Evolutionary conservation across 1,284 basidiomycete species (phyloP), one percentile per base, ranked within the genome.

Genomic region (Takashimella tepidaria): DNA sequence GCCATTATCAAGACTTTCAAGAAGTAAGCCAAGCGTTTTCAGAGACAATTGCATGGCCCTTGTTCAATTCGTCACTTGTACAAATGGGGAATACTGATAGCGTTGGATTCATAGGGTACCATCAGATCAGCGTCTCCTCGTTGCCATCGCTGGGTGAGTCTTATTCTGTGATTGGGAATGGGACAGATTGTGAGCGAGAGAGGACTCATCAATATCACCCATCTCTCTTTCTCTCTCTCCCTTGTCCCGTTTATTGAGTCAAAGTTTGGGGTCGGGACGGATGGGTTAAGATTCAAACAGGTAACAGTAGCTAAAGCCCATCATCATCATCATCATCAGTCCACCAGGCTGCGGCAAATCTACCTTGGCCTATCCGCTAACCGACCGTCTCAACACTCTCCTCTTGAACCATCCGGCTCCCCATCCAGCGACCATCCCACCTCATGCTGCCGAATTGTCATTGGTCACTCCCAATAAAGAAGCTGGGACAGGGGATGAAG

Each of bases 111-210:
- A n/a, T 54, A 86, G 84, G 45, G 77, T 75, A 2, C 73, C 80
- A 1, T 51, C 74, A 10, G 69, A 77, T 40, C 67, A 77, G 3
- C 82, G 89, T 16, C 76, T 91, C 25, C 75, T 93, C 4, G 80
- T 92, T 22, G 90, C 67, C 8, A 58, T 74, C 3, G 72, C 72
- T 12, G 64, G 66, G 66, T 64, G 41, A 47, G 65, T 60, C 6
- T 20, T 4, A 6, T 4, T 10, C 41, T 23, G n/a, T 48, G 45
- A 3, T 23, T 45, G n/a, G n/a, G n/a, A n/a, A n/a, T n/a, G n/a
- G n/a, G n/a, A n/a, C n/a, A n/a, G n/a, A n/a, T n/a, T n/a, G n/a
- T n/a, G n/a, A n/a, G n/a, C n/a, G n/a, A n/a, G n/a, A n/a, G n/a
- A n/a, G n/a, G n/a, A n/a, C n/a, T n/a, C n/a, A n/a, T n/a, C n/a